Base-by-base conservation (phyloP, 768 basidiomycete genomes). In the Agrocybe pediades region DNA sequence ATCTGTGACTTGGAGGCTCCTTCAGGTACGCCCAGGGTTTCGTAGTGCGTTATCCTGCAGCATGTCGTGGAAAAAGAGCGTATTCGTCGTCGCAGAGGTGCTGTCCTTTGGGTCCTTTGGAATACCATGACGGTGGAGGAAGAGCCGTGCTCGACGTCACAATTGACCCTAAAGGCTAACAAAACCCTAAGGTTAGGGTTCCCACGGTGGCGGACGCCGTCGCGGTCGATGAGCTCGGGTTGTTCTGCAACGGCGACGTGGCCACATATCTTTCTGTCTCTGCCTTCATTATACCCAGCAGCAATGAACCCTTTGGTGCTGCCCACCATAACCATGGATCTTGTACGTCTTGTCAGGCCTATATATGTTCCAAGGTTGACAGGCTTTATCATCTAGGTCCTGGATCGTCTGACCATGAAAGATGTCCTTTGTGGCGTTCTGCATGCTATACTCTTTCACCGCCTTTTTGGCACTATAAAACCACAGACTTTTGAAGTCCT, bases 361-460 rank as follows among this genome's bases (percentile, higher is more conserved):
- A 7, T 44, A 51, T 25, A 44, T 16, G 19, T 23, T 21, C 44
- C 42, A 48, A 41, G 55, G 44, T 51, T 46, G 24, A 44, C 42
- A 42, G 20, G 21, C 21, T 36, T 36, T 13, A 36, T 23, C 20
- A 46, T n/a, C n/a, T 40, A 92, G 90, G 75, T 84, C 41, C 74
- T 92, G 46, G 91, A 92, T 68, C 82, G 90, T 21, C 80, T 78
- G 46, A 85, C 81, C 16, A 80, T 83, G 30, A 87, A 85, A 67
- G 90, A 92, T 58, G 88, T 87, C 41, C 79, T 93, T 6, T 80
- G 79, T 50, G 90, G 84, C 2, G 75, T 92, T 48, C 77, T 94
- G n/a, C 92, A 93, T 62, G 77, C 89, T 0, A 87, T 93, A 44
- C 73, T 93, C 15, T 93, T 94, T 65, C 91, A 94, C 64, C 82